Conservation (phyloP, 1,139 yeast species). For the Suhomyces yuchorum region DNA sequence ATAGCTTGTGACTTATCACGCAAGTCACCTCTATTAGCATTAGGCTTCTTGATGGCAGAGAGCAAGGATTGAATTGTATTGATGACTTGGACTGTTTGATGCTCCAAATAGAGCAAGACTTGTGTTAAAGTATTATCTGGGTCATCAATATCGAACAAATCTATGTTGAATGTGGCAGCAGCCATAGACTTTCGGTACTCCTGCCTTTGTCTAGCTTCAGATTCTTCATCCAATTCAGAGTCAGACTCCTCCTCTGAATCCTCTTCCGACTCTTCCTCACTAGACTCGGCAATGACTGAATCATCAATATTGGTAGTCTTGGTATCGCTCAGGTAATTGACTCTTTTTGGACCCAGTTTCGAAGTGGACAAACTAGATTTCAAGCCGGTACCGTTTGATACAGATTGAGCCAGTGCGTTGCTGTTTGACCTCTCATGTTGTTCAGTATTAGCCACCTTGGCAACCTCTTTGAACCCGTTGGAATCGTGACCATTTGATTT, state of each 20-base stretch:
- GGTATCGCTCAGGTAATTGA: conserved; percentile 18
- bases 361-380: conserved; percentile 12
- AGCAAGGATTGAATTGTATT: conserved; percentile 84
- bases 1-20: conserved; percentile 74
- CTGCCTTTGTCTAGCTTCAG: conserved; percentile 45
- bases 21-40: conserved; percentile 74
- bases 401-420: neutral
- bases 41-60: conserved; percentile 72
- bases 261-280: conserved; percentile 13
- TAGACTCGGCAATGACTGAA: conserved; percentile 8
- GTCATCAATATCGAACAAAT: conserved; percentile 76
- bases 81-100: conserved; percentile 90
- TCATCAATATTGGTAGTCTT: conserved; percentile 14
- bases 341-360: conserved; percentile 13
- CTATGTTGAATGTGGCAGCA: conserved; percentile 63
- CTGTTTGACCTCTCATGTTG: neutral
- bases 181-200: conserved; percentile 55
- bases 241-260: conserved; percentile 16
- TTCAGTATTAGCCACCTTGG: neutral
- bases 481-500: neutral
- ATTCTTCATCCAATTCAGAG: conserved; percentile 23
- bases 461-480: neutral
- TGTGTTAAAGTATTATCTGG: conserved; percentile 89
- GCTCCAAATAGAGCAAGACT: conserved; percentile 82
- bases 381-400: conserved; percentile 2